Percentiles rank a stretch among this genome's conserved stretches.
Conservation (phyloP, 768 basidiomycete genomes). For the Termitomyces sp. region DNA sequence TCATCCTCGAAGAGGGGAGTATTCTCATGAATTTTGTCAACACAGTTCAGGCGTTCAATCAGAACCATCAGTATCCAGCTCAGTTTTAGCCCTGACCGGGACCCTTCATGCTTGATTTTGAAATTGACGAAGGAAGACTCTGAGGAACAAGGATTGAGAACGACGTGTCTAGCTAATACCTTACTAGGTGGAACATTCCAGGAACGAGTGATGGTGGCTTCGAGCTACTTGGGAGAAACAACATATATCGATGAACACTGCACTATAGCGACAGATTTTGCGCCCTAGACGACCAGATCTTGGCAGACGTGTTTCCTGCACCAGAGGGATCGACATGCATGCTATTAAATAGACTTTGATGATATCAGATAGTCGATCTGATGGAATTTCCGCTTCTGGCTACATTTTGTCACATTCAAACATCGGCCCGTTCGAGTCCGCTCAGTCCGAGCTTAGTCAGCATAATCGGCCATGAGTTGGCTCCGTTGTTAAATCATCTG, state of each 20-base stretch:
- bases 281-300: slow-evolving; percentile 29
- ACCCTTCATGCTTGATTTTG: slow-evolving; percentile 20
- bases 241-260: slow-evolving; percentile 39
- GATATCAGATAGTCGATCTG: too few relatives aligned
- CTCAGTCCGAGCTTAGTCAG: slow-evolving; percentile 6
- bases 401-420: too few relatives aligned
- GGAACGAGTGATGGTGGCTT: not conserved
- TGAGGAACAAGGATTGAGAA: slow-evolving; percentile 21
- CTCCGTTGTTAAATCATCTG: not conserved
- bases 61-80: slow-evolving; percentile 29
- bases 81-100: slow-evolving; percentile 35
- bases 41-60: slow-evolving; percentile 28
- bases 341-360: too few relatives aligned
- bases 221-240: slow-evolving; percentile 9
- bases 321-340: too few relatives aligned
- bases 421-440: too few relatives aligned
- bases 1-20: slow-evolving; percentile 37
- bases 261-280: slow-evolving; percentile 35
- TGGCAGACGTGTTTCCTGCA: slow-evolving; percentile 37
- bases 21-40: slow-evolving; percentile 49
- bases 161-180: slow-evolving; percentile 18
- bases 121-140: slow-evolving; percentile 13
- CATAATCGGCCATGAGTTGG: not conserved
- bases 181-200: slow-evolving; percentile 20
- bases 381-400: too few relatives aligned